A percentile compares a stretch with the other conserved stretches of the same genome.
These are phyloP conservation scores for Syzygium jambos DNA, from an alignment of 345 rosid species.

Conservation along the genomic window DNA sequence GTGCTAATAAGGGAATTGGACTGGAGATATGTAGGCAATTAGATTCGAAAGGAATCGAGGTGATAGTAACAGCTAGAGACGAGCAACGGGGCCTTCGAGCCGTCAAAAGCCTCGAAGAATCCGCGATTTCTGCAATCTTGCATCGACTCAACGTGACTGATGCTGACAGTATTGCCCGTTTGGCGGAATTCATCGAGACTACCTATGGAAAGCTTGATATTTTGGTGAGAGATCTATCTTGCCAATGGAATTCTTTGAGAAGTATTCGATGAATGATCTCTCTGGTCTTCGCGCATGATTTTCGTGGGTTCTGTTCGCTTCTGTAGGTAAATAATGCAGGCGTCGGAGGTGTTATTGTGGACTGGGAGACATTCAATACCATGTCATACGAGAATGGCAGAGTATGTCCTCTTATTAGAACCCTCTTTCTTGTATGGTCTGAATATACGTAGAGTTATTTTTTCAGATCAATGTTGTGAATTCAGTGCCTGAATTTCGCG, in stretches of 20 bases:
- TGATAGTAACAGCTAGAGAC: conserved; percentile 2
- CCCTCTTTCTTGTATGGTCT: background rate
- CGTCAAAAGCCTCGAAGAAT: background rate
- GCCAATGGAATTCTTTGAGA: background rate
- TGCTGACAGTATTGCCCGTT: background rate
- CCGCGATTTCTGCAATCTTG: background rate
- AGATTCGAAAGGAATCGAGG: background rate
- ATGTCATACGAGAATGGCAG: background rate
- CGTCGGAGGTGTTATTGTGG: background rate
- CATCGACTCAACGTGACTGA: background rate
- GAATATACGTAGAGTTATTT: background rate
- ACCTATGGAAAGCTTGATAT: background rate
- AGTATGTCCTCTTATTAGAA: background rate
- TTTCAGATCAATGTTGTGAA: background rate
- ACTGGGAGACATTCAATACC: conserved; percentile 1
- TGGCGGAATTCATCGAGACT: background rate
- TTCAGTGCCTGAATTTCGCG: background rate
- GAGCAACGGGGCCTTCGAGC: background rate
- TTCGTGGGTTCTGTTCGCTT: background rate
- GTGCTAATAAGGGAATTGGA: conserved; percentile 7
- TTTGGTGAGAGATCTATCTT: background rate
- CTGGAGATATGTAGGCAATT: conserved; percentile 2
- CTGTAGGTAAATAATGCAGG: conserved; percentile 12
- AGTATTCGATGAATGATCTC: background rate
- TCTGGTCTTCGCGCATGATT: background rate